A percentile compares a stretch with the other conserved stretches of the same genome.
Evolutionary conservation across 768 basidiomycete species (phyloP).

Genomic region (Termitomyces sp.): DNA sequence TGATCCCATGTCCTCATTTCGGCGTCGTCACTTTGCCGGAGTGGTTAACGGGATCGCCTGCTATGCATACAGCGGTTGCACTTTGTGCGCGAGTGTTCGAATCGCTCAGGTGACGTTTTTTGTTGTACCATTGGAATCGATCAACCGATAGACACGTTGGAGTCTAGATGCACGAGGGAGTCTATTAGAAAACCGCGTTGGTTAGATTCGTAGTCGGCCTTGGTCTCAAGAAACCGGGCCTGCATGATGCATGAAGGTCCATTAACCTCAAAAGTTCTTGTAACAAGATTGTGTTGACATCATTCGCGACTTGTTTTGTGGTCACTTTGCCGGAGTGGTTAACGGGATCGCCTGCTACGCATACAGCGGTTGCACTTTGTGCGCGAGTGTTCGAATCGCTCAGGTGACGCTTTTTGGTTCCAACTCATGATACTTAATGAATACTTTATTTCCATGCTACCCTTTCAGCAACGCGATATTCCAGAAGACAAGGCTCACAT

Average conservation of each 20-base stretch:
- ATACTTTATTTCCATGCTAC: neutral
- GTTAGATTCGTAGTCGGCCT: no score
- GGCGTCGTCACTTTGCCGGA: conserved; percentile 55
- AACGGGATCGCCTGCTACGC: conserved; percentile 78
- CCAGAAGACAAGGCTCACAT: no score
- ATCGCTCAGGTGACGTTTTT: conserved; percentile 47
- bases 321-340: conserved; percentile 97
- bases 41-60: conserved; percentile 86
- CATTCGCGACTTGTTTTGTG: neutral
- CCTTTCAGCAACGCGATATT: neutral
- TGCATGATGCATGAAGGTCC: no score
- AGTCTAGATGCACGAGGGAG: no score
- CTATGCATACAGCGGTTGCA: conserved; percentile 47
- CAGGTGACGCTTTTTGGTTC: conserved; percentile 39
- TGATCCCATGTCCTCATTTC: no score
- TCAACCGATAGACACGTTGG: no score
- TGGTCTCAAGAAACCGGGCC: no score
- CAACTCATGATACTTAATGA: no score
- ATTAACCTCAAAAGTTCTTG: neutral
- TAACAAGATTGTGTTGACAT: neutral
- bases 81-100: conserved; percentile 50
- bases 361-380: conserved; percentile 47
- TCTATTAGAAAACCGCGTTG: no score
- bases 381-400: conserved; percentile 55
- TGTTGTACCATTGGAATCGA: neutral